Evolutionary conservation across 2,329 filamentous ascomycete species (phyloP), one percentile per base, ranked within the genome.

Genomic region (Amesomyces nigricolor): DNA sequence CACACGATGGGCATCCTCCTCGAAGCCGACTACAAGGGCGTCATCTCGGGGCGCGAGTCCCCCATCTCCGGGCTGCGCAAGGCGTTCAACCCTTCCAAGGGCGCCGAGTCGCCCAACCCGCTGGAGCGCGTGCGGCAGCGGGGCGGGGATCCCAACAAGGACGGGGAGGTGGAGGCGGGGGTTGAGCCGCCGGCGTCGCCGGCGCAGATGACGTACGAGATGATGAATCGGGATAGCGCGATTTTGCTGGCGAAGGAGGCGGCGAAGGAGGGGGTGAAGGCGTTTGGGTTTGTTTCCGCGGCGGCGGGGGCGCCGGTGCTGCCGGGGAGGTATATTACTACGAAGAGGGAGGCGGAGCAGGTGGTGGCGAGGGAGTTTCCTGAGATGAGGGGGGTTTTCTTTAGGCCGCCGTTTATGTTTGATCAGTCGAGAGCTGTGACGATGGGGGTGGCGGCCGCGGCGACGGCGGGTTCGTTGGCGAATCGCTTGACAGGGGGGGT

Each of bases 11-110:
- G 94, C 9, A 96, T 99, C 65, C 79, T 99, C 16, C 82, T 99
- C 9, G 94, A 99, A 75, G 91, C 91, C 48, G 94, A 99, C 76
- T 99, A 99, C 82, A 99, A 99, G 73, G 88, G 88, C 63, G 86
- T 96, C 14, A 70, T 99, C 26, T 86, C 84, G 17, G 94, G 94
- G 49, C 84, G 82, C 58, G 91, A 96, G 66, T 90, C 88, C 0
- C 84, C 90, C n/a, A 72, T 95, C 51, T 73, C 83, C 6, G 92
- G 90, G 1, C 75, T 99, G 13, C 81, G 82, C 59, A 85, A 87
- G 64, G 89, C 90, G 26, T 95, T 97, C 70, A 83, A 85, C 50
- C 70, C 82, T 1, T 78, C 80, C 2, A 86, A 86, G 35, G 76
- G 73, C 66, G 80, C 83, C 11, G 38, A 42, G 54, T 82, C 82